Evolutionary conservation across 345 rosid species (phyloP).

Genomic region (Clausena lansium): DNA sequence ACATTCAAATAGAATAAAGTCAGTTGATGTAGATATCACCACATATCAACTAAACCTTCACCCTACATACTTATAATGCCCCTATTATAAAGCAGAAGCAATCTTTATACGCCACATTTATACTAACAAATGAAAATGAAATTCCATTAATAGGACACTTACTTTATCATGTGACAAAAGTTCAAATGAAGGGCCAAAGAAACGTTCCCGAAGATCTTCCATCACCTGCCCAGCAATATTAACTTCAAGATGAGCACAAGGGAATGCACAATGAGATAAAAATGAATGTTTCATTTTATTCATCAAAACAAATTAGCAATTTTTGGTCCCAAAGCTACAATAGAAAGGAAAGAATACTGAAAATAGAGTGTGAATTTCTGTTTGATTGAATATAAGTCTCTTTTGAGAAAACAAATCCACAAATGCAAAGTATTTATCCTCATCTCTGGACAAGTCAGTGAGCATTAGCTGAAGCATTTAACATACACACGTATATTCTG

Average conservation of each 20-base stretch:
- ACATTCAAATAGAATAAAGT: background rate
- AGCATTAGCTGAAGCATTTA: background rate
- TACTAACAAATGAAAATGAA: background rate
- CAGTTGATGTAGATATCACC: background rate
- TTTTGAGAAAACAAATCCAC: background rate
- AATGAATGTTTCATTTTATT: background rate
- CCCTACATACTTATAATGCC: background rate
- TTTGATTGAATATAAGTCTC: background rate
- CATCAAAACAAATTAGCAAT: background rate
- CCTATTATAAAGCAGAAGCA: background rate
- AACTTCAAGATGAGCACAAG: slow-evolving; percentile 1
- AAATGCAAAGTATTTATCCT: background rate
- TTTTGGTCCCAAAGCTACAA: background rate
- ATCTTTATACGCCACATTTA: background rate
- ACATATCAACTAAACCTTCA: background rate
- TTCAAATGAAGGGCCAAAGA: slow-evolving; percentile 85
- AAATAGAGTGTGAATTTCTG: background rate
- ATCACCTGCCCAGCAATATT: slow-evolving; percentile 43
- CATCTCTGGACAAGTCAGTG: background rate
- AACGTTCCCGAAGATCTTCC: slow-evolving; percentile 85
- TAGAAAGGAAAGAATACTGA: background rate
- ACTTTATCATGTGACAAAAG: slow-evolving; percentile 84
- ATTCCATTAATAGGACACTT: slow-evolving; percentile 3
- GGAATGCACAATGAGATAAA: background rate
- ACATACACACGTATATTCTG: background rate